A percentile compares a stretch with the other conserved stretches of the same genome.
Evolutionary conservation across 2,329 filamentous ascomycete species (phyloP).

Genomic region (Phyllosticta capitalensis): DNA sequence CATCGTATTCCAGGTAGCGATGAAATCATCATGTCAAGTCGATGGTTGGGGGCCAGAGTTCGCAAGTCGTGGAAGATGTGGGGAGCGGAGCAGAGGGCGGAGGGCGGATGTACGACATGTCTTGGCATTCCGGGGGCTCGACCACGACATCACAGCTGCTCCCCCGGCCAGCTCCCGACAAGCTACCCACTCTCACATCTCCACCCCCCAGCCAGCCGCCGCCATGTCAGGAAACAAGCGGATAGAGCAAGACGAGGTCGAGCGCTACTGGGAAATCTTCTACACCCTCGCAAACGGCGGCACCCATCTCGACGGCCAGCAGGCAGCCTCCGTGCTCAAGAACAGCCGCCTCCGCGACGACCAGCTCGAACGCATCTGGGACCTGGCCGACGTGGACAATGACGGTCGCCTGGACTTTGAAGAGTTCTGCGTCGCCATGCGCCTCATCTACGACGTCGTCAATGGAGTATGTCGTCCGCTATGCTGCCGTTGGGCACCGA

Average conservation of each 20-base stretch:
- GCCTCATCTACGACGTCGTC: conserved; percentile 91
- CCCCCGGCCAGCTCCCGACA: neutral
- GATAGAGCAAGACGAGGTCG: conserved; percentile 65
- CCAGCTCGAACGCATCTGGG: conserved; percentile 96
- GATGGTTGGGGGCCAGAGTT: neutral
- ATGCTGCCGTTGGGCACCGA: neutral
- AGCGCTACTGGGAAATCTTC: conserved; percentile 76
- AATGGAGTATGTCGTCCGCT: conserved; percentile 62
- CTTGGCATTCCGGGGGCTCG: neutral
- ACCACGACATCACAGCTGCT: neutral
- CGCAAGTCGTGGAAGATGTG: too few species aligned
- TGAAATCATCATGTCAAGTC: too few species aligned
- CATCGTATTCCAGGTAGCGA: too few species aligned
- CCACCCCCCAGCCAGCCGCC: neutral
- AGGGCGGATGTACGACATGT: neutral
- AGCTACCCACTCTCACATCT: neutral
- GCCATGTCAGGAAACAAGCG: conserved; percentile 36
- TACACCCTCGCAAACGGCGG: conserved; percentile 55
- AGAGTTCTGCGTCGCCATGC: conserved; percentile 98
- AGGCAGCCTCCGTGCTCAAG: conserved; percentile 63
- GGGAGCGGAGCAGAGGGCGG: neutral
- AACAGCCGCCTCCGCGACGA: conserved; percentile 64
- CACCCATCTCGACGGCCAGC: conserved; percentile 56
- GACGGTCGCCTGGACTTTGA: conserved; percentile 98
- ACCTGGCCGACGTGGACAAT: conserved; percentile 91